A percentile compares a stretch with the other conserved stretches of the same genome.
Evolutionary conservation across 768 basidiomycete genomes (phyloP).

Genomic region (Candolleomyces aberdarensis): DNA sequence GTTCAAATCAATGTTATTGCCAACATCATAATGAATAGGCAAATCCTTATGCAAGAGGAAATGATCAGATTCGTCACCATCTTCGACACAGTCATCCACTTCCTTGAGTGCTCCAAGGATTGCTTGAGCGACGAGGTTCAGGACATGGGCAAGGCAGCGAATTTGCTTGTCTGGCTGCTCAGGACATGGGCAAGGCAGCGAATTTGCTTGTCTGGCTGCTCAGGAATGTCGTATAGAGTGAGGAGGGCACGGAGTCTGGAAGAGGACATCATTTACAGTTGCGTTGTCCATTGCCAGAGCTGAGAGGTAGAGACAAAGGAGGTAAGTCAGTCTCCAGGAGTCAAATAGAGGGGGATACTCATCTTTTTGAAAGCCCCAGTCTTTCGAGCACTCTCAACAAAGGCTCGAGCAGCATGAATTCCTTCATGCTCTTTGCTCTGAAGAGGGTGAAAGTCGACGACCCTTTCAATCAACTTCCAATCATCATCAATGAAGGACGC

Average conservation of each 20-base stretch:
- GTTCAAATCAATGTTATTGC: too few species aligned
- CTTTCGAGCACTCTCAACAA: conserved; percentile 19
- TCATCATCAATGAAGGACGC: conserved; percentile 26
- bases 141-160: conserved; percentile 30
- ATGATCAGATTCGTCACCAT: too few species aligned
- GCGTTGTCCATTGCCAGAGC: conserved; percentile 32
- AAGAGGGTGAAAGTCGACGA: conserved; percentile 30
- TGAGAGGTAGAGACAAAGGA: conserved; percentile 14
- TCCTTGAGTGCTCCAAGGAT: too few species aligned
- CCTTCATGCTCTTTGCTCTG: conserved; percentile 33
- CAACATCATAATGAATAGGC: too few species aligned
- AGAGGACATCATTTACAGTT: conserved; percentile 29
- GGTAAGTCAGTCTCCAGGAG: conserved; percentile 6
- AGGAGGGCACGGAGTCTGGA: conserved; percentile 19
- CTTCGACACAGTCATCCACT: too few species aligned
- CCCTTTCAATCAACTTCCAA: conserved; percentile 29
- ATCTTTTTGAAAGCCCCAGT: conserved; percentile 31
- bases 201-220: conserved; percentile 27
- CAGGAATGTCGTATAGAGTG: conserved; percentile 22
- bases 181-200: conserved; percentile 28
- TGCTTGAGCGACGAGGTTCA: conserved; percentile 35
- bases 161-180: conserved; percentile 28
- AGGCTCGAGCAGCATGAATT: conserved; percentile 24
- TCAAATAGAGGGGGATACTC: conserved; percentile 15
- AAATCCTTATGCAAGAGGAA: too few species aligned